A percentile compares a stretch with the other conserved stretches of the same genome.
Conservation (phyloP, 495 filamentous ascomycete genomes). For the Annulohypoxylon moriforme region DNA sequence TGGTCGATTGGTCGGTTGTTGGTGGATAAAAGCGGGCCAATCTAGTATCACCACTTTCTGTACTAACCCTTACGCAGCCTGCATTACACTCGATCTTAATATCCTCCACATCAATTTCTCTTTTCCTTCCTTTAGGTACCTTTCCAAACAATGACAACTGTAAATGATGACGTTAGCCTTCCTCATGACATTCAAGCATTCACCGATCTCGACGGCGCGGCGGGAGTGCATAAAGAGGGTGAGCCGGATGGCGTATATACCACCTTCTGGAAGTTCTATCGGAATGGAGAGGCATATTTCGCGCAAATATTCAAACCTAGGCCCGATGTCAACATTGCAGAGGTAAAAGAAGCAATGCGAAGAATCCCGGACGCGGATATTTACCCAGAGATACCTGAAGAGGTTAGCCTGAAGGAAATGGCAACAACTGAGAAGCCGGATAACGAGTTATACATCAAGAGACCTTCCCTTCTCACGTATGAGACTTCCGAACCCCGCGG, state of each 20-base stretch:
- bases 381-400: slow-evolving; percentile 29
- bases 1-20: slow-evolving; percentile 1
- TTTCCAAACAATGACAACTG: slow-evolving; percentile 8
- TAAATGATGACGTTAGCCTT: slow-evolving; percentile 7
- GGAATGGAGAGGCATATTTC: slow-evolving; percentile 14
- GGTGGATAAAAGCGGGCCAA: background rate
- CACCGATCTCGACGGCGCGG: slow-evolving; percentile 11
- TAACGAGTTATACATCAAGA: slow-evolving; percentile 28
- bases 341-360: slow-evolving; percentile 14
- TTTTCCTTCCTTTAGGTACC: slow-evolving; percentile 13
- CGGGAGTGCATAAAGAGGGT: slow-evolving; percentile 12
- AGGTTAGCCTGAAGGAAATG: slow-evolving; percentile 9
- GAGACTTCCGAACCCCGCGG: slow-evolving; percentile 6
- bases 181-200: slow-evolving; percentile 13
- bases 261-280: slow-evolving; percentile 16
- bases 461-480: slow-evolving; percentile 24
- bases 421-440: slow-evolving; percentile 5
- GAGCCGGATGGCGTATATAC: slow-evolving; percentile 9
- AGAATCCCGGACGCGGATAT: slow-evolving; percentile 23
- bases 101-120: slow-evolving; percentile 11
- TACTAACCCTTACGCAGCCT: slow-evolving; percentile 9
- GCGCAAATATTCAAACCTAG: slow-evolving; percentile 12
- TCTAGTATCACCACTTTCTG: slow-evolving; percentile 7
- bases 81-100: slow-evolving; percentile 7
- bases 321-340: slow-evolving; percentile 13